phyloP scores from a whole-genome alignment of 768 basidiomycete species.

The Podaxis pistillaris region DNA sequence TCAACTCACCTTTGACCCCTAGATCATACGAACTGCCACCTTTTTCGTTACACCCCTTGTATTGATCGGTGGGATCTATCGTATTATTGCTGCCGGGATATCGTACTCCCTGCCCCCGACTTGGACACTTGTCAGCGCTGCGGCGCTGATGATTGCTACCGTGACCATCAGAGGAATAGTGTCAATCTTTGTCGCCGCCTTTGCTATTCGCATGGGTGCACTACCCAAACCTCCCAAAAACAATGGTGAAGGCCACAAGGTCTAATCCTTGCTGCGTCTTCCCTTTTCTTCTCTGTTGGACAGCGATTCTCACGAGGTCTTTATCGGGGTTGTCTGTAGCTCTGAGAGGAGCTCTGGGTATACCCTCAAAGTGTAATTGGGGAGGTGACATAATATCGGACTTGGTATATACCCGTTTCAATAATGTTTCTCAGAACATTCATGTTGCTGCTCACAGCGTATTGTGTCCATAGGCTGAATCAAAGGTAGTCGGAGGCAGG shows the following conservation, averaged over 20 bases:
- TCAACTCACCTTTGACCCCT: background rate
- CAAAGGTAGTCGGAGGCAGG: too few relatives aligned
- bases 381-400: too few relatives aligned
- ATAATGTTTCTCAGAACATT: too few relatives aligned
- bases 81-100: background rate
- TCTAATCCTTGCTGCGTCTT: too few relatives aligned
- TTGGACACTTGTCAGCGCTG: background rate
- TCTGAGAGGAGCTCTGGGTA: too few relatives aligned
- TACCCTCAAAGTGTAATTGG: too few relatives aligned
- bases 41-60: conserved; percentile 4
- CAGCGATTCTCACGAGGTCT: too few relatives aligned
- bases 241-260: background rate
- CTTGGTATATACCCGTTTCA: too few relatives aligned
- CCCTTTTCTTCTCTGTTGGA: too few relatives aligned
- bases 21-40: background rate
- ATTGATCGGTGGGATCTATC: background rate
- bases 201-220: conserved; percentile 8
- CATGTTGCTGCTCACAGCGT: too few relatives aligned
- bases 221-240: background rate
- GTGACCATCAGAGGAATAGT: background rate
- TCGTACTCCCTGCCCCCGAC: background rate
- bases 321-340: too few relatives aligned
- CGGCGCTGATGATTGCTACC: background rate
- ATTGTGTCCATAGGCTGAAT: too few relatives aligned
- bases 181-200: background rate